Evolutionary conservation across 2,329 filamentous ascomycete genomes (phyloP).

Genomic region (Sclerotinia borealis): DNA sequence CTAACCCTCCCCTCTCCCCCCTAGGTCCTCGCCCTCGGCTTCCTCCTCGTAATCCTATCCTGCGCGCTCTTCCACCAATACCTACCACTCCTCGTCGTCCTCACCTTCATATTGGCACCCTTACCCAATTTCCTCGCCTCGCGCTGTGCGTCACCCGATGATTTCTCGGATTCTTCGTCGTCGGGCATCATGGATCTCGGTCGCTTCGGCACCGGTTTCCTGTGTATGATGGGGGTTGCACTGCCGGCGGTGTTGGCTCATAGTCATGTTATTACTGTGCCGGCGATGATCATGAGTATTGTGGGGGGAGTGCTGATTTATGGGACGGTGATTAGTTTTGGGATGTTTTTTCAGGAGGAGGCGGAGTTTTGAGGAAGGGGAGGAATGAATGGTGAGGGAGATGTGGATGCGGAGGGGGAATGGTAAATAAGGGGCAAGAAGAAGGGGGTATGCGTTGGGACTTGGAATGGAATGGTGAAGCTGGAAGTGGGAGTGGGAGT

Average conservation of each 20-base stretch:
- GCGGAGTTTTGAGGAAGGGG: slow-evolving; percentile 2
- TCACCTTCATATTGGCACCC: slow-evolving; percentile 88
- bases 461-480: background rate
- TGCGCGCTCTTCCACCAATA: slow-evolving; percentile 93
- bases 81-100: slow-evolving; percentile 91
- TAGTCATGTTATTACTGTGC: slow-evolving; percentile 70
- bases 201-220: slow-evolving; percentile 87
- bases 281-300: slow-evolving; percentile 94
- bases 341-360: slow-evolving; percentile 97
- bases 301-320: slow-evolving; percentile 91
- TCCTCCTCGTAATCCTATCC: slow-evolving; percentile 97
- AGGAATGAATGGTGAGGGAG: background rate
- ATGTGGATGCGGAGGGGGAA: background rate
- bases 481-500: background rate
- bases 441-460: background rate
- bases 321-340: slow-evolving; percentile 95
- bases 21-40: slow-evolving; percentile 89
- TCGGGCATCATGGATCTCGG: slow-evolving; percentile 88
- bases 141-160: slow-evolving; percentile 84
- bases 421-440: background rate
- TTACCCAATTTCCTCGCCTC: slow-evolving; percentile 95
- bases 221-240: slow-evolving; percentile 96
- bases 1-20: slow-evolving; percentile 3
- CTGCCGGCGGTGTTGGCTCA: slow-evolving; percentile 85
- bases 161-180: slow-evolving; percentile 72